These are phyloP conservation scores for Entelexis paramagnoliae DNA, from an alignment of 1,139 yeast genomes.

Conservation along the genomic window DNA sequence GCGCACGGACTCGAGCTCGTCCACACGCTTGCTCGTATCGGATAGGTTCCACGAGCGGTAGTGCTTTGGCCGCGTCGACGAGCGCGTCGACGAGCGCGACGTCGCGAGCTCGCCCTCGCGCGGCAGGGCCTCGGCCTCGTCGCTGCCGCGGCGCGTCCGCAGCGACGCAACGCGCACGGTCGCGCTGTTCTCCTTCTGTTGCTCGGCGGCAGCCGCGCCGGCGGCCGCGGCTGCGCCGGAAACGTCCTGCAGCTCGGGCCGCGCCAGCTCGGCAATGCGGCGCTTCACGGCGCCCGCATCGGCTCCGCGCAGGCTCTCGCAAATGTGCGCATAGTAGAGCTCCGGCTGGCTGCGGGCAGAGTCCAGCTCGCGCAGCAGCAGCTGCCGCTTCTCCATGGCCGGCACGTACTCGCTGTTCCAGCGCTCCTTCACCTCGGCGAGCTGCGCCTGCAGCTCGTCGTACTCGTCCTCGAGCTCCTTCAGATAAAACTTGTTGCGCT, in stretches of 20 bases:
- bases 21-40: slow-evolving; percentile 1
- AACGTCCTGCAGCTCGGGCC: background rate
- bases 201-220: background rate
- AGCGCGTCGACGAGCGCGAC: background rate
- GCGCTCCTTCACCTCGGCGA: background rate
- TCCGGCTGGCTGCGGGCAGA: slow-evolving; percentile 10
- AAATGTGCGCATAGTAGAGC: background rate
- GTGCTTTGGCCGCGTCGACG: background rate
- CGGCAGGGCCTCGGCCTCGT: background rate
- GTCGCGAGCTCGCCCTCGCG: background rate
- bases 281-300: background rate
- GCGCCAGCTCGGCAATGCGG: background rate
- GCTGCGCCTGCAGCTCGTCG: background rate
- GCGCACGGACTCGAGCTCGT: slow-evolving; percentile 5
- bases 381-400: slow-evolving; percentile 13
- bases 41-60: slow-evolving; percentile 12
- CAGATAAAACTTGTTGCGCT: slow-evolving; percentile 13
- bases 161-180: background rate
- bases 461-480: slow-evolving; percentile 9
- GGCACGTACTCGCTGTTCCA: slow-evolving; percentile 16
- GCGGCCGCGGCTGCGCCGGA: background rate
- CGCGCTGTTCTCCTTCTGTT: background rate
- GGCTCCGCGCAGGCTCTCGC: background rate
- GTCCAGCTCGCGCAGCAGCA: slow-evolving; percentile 11
- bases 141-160: background rate